Evolutionary conservation across 2,329 filamentous ascomycete species (phyloP).

Genomic region (Talaromyces marneffei): DNA sequence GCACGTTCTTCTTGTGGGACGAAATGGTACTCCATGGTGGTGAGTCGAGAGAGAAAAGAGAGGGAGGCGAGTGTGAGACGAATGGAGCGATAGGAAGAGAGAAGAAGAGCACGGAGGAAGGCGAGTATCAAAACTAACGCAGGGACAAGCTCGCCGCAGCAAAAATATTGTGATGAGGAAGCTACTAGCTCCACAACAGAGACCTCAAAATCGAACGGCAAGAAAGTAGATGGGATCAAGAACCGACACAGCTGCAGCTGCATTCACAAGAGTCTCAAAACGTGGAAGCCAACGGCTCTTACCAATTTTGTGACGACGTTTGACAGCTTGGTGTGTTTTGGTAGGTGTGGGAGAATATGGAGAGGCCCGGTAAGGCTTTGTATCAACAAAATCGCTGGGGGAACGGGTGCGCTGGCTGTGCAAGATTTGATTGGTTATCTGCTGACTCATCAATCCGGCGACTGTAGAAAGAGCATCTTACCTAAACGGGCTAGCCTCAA

Average conservation of each 20-base stretch:
- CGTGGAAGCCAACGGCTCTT: background rate
- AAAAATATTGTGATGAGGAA: background rate
- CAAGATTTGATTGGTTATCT: background rate
- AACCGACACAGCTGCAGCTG: background rate
- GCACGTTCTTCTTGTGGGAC: conserved; percentile 59
- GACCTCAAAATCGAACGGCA: background rate
- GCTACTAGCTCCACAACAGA: background rate
- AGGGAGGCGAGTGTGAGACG: background rate
- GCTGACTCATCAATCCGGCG: conserved; percentile 7
- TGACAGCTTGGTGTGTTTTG: conserved; percentile 4
- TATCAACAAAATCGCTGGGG: background rate
- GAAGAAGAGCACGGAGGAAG: background rate
- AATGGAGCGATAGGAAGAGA: background rate
- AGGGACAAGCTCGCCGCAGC: background rate
- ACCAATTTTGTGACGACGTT: background rate
- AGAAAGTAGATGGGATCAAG: background rate
- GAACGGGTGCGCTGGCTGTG: background rate
- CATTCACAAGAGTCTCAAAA: background rate
- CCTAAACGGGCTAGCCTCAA: background rate
- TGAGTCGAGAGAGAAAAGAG: background rate
- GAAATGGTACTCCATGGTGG: conserved; percentile 58
- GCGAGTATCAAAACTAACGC: background rate
- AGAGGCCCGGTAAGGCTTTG: background rate
- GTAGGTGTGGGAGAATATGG: background rate
- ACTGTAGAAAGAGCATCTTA: background rate